Percentiles rank a stretch among this genome's conserved stretches.
phyloP scores from a whole-genome alignment of 2,329 filamentous ascomycete genomes.

The Penicillium sp. region DNA sequence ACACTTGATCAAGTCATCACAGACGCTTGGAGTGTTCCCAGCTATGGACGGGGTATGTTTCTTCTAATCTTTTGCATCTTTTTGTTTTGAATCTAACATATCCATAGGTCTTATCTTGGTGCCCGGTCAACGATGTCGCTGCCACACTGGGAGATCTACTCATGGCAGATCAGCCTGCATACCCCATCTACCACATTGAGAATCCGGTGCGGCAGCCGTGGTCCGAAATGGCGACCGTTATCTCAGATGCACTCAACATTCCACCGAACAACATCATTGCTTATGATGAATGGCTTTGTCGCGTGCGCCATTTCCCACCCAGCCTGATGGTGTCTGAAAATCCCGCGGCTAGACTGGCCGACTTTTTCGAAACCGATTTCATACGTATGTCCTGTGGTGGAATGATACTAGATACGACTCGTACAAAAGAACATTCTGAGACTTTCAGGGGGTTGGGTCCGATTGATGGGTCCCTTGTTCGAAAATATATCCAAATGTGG shows the following conservation, averaged over 20 bases:
- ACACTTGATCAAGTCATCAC: background rate
- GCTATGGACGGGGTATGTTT: background rate
- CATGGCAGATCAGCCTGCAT: background rate
- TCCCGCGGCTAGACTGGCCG: background rate
- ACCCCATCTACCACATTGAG: background rate
- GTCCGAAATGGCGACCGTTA: background rate
- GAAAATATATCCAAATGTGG: background rate
- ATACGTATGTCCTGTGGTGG: background rate
- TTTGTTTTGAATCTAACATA: background rate
- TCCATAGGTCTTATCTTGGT: background rate
- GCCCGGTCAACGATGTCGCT: background rate
- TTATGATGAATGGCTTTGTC: background rate
- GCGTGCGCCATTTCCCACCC: background rate
- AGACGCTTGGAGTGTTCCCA: background rate
- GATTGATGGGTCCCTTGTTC: background rate
- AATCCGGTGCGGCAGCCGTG: constrained; percentile 2
- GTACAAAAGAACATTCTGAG: background rate
- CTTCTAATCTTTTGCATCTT: background rate
- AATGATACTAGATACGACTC: background rate
- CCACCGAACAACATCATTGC: background rate
- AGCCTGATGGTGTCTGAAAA: background rate
- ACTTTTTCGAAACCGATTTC: background rate
- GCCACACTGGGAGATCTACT: background rate
- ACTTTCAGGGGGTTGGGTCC: background rate
- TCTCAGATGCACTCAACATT: background rate